These are phyloP conservation scores for Ustilago tritici DNA, from an alignment of 1,284 basidiomycete species.

Conservation along the genomic window DNA sequence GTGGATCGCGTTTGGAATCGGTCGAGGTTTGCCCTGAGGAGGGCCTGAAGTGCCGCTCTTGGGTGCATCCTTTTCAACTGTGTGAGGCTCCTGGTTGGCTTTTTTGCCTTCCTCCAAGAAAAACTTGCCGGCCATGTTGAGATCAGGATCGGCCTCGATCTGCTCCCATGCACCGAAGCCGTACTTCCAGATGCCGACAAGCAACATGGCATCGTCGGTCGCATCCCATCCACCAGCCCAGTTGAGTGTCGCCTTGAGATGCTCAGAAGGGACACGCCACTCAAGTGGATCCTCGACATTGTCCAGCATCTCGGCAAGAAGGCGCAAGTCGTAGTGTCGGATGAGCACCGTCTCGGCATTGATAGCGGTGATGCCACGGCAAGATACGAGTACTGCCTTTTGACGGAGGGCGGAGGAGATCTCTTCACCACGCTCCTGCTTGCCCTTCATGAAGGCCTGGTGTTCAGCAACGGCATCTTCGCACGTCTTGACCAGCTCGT, in stretches of 20 bases:
- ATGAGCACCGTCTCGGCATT: constrained; percentile 97
- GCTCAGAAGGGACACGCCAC: constrained; percentile 90
- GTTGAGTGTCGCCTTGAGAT: constrained; percentile 90
- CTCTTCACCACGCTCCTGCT: constrained; percentile 79
- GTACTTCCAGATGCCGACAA: constrained; percentile 91
- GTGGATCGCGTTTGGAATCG: constrained; percentile 75
- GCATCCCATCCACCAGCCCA: constrained; percentile 97
- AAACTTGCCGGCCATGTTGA: constrained; percentile 90
- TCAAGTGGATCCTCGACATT: constrained; percentile 77
- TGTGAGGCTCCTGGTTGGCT: constrained; percentile 45
- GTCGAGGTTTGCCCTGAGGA: constrained; percentile 57
- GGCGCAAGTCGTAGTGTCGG: constrained; percentile 87
- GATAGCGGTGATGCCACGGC: constrained; percentile 88
- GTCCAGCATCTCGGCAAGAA: constrained; percentile 79
- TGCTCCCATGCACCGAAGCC: constrained; percentile 98
- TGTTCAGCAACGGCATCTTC: constrained; percentile 85
- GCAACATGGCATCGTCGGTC: constrained; percentile 90
- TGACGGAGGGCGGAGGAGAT: constrained; percentile 76
- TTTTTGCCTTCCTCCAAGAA: constrained; percentile 94
- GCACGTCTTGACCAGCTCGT: constrained; percentile 91
- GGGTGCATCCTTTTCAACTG: constrained; percentile 44
- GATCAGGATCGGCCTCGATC: constrained; percentile 87
- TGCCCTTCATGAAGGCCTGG: constrained; percentile 73
- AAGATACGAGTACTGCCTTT: constrained; percentile 93
- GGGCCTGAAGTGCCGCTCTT: constrained; percentile 45